These are phyloP conservation scores for Suhomyces wounanorum DNA, from an alignment of 1,139 yeast genomes.

Conservation along the genomic window DNA sequence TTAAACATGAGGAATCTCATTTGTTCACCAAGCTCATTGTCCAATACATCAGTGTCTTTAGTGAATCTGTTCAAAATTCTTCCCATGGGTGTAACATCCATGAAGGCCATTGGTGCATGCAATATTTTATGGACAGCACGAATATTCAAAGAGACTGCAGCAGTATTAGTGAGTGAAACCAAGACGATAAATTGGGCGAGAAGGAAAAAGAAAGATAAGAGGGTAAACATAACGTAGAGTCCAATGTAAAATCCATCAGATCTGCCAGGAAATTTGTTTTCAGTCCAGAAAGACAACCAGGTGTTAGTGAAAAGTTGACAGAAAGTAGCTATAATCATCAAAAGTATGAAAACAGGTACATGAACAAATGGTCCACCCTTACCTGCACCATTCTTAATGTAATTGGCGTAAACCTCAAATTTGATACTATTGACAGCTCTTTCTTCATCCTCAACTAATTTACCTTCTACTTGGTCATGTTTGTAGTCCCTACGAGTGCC, in stretches of 20 bases:
- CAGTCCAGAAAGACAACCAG: conserved; percentile 88
- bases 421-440: conserved; percentile 21
- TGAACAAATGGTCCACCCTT: conserved; percentile 19
- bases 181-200: conserved; percentile 47
- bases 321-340: conserved; percentile 52
- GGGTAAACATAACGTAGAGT: conserved; percentile 60
- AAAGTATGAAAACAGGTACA: conserved; percentile 22
- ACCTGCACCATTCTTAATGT: conserved; percentile 19
- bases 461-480: conserved; percentile 32
- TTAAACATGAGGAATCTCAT: conserved; percentile 53
- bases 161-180: conserved; percentile 52
- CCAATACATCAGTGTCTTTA: conserved; percentile 82
- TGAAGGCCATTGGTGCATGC: conserved; percentile 57
- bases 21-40: conserved; percentile 69
- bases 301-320: conserved; percentile 66
- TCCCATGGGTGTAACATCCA: conserved; percentile 66
- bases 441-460: conserved; percentile 29
- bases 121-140: conserved; percentile 43
- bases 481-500: conserved; percentile 22
- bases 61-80: conserved; percentile 69
- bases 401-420: conserved; percentile 17
- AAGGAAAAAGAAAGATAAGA: conserved; percentile 37
- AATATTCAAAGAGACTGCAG: conserved; percentile 40
- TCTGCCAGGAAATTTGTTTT: conserved; percentile 48
- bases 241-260: conserved; percentile 69